Evolutionary conservation across 2,329 filamentous ascomycete genomes (phyloP).

Genomic region (Rutstroemia sp.): DNA sequence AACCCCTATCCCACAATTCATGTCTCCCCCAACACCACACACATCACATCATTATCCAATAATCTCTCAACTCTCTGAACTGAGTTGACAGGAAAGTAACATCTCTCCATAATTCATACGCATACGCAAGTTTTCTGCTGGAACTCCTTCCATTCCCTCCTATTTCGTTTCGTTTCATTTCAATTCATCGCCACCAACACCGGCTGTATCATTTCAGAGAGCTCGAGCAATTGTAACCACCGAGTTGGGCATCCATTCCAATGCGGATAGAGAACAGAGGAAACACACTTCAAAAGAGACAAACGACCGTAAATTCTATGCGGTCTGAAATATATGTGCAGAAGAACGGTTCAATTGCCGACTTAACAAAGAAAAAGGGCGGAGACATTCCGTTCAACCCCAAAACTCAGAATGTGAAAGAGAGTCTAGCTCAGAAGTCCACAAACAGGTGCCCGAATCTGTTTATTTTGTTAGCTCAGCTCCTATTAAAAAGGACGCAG

Average conservation of each 20-base stretch:
- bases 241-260: constrained; percentile 3
- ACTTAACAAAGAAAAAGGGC: constrained; percentile 8
- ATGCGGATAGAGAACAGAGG: background rate
- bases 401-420: background rate
- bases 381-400: background rate
- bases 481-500: constrained; percentile 23
- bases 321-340: constrained; percentile 19
- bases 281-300: constrained; percentile 6
- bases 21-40: background rate
- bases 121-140: background rate
- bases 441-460: constrained; percentile 21
- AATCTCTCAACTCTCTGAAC: too few relatives aligned
- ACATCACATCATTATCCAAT: background rate
- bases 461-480: background rate
- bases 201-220: background rate
- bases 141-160: background rate
- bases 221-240: background rate
- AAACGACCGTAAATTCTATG: constrained; percentile 4
- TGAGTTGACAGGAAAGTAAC: too few relatives aligned
- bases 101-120: too few relatives aligned
- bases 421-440: constrained; percentile 12
- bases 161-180: background rate
- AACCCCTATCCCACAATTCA: background rate
- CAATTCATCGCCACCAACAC: constrained; percentile 3
- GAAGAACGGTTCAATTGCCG: constrained; percentile 7